Percentiles rank a stretch among this genome's conserved stretches.
Conservation (phyloP, 768 basidiomycete species). For the Dendrothele bispora region DNA sequence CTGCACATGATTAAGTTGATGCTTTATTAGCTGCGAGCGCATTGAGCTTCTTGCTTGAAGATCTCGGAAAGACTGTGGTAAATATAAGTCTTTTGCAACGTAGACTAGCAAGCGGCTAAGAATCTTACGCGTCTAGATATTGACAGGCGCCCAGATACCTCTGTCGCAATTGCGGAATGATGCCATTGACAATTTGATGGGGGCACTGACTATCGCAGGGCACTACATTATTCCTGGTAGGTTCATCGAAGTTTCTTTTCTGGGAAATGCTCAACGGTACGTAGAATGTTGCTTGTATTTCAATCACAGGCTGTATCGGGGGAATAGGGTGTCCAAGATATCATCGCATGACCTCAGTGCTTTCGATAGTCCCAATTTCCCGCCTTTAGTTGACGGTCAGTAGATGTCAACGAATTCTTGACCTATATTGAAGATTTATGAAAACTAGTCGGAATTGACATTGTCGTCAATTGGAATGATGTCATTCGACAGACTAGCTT, state of each 20-base stretch:
- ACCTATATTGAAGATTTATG: slow-evolving; percentile 8
- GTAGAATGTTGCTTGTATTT: slow-evolving; percentile 88
- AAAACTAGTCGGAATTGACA: slow-evolving; percentile 79
- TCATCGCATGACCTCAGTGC: slow-evolving; percentile 85
- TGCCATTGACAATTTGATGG: slow-evolving; percentile 90
- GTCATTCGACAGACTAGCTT: slow-evolving; percentile 82
- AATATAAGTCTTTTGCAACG: slow-evolving; percentile 5
- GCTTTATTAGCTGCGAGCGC: slow-evolving; percentile 89
- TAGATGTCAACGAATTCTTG: background rate
- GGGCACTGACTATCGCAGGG: slow-evolving; percentile 85
- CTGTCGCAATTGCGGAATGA: slow-evolving; percentile 91
- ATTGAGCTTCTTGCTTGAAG: slow-evolving; percentile 87
- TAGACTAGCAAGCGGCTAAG: background rate
- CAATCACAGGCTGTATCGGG: slow-evolving; percentile 85
- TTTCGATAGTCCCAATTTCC: slow-evolving; percentile 83
- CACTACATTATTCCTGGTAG: slow-evolving; percentile 89
- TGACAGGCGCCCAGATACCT: slow-evolving; percentile 94
- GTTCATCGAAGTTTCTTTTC: background rate
- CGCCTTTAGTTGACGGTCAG: slow-evolving; percentile 77
- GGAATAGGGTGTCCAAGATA: slow-evolving; percentile 79
- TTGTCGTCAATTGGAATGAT: slow-evolving; percentile 85
- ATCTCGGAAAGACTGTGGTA: slow-evolving; percentile 90
- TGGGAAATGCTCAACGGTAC: background rate
- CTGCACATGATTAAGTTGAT: too few relatives aligned
- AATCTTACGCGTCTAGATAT: slow-evolving; percentile 56